Evolutionary conservation across 352 stramenopile genomes (phyloP), one percentile per base, ranked within the genome.

Genomic region (Globisporangium camurandrum): DNA sequence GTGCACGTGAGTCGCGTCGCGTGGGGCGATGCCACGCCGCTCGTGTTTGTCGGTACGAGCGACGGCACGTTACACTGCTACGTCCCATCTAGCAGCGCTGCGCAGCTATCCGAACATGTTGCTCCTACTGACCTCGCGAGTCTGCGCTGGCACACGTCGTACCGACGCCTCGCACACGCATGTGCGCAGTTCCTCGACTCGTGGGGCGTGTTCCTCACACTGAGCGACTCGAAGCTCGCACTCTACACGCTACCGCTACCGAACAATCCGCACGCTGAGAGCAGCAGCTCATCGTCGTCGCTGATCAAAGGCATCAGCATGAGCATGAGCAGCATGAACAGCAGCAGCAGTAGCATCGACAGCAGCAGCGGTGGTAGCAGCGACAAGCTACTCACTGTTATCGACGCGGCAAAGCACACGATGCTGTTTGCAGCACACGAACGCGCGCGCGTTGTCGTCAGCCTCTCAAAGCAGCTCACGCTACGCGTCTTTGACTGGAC

Each of bases 401-500:
- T 81, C 28, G 73, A 88, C 7, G 80, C 90, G 24, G 77, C 74
- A 17, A 92, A 86, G 49, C 61, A 65, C 16, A 71, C 76, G 3
- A 39, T 67, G 42, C 49, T 84, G 17, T 71, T 89, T 9, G 65
- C 75, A 0, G 72, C 57, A 17, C 67, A 87, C 36, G 78, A 93
- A 49, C 40, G 56, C n/a, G 61, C 65, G 10, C 76, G 77, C 26
- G 69, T 75, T 14, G 44, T 90, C 4, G 67, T 57, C 48, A 63
- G 66, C 17, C 37, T 88, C 23, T 66, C 78, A 16, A 89, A 93
- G 66, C 70, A 67, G 44, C 68, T 78, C 36, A 63, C 49, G n/a
- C 51, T 93, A 12, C 74, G 75, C 39, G 68, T 89, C 27, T 88
- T 75, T 50, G 78, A 93, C 64, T 90, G 81, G 78, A 90, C 69